Base-by-base conservation (phyloP, 805 yeast genomes). In the Starmera dryadoides region DNA sequence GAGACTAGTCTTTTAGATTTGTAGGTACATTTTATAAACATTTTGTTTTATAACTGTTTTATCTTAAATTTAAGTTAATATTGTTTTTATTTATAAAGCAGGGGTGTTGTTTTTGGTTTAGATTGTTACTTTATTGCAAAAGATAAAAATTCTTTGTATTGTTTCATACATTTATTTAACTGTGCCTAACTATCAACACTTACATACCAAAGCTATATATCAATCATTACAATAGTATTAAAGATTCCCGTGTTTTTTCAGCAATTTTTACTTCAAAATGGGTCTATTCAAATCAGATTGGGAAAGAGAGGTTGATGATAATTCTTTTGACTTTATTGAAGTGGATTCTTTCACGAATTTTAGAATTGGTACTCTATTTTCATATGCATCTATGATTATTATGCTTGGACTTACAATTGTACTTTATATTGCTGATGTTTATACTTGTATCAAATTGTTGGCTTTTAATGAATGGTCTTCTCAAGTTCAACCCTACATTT, bases 401-500 rank as follows among this genome's bases (percentile, higher is more conserved):
- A 17, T 47, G 15, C 37, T 53, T 7, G 46, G 73, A n/a, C 56
- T 85, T 38, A 68, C 78, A 34, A 54, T 76, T 14, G 68, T 78
- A 1, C 63, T 80, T 41, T 72, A 75, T 36, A 83, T 68, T 2
- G 72, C 84, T 2, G 96, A 87, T 63, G 68, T 86, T 19, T 87
- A 85, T 63, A 86, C 95, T 0, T 77, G 91, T 57, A 61, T 87
- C 41, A 78, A 75, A 48, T 71, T 87, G 32, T 64, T 86, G 48
- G 93, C 83, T 1, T 79, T 81, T 56, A 74, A 82, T 52, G 66
- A 74, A 34, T 82, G 91, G 91, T 69, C 80, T 4, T 68, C 77
- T 4, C 59, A 67, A 33, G 70, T 73, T 38, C 59, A 64, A 39
- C 79, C 81, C 4, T 64, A 56, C 44, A 56, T 75, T 4, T 64